A percentile compares a stretch with the other conserved stretches of the same genome.
Conservation (phyloP, 441 rosid genomes). For the Euphorbia celastroides region DNA sequence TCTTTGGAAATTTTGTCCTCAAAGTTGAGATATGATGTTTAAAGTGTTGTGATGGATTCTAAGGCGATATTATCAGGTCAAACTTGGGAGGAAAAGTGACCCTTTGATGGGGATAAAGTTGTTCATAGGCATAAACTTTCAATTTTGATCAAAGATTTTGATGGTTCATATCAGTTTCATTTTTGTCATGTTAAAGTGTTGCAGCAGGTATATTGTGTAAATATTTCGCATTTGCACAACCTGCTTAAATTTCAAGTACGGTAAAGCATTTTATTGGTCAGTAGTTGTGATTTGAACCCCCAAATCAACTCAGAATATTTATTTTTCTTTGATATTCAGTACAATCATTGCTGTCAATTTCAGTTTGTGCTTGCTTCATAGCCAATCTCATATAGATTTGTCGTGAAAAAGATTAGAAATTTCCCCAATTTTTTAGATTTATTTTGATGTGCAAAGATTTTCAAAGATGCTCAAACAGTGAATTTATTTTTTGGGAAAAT, state of each 20-base stretch:
- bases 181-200: conserved; percentile 11
- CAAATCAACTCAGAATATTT: conserved; percentile 13
- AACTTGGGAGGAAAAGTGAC: conserved; percentile 6
- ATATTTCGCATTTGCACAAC: conserved; percentile 13
- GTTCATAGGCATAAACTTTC: neutral
- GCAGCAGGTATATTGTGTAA: conserved; percentile 27
- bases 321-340: neutral
- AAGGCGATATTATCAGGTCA: conserved; percentile 9
- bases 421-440: neutral
- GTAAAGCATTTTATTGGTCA: neutral
- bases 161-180: conserved; percentile 12
- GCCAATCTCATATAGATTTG: neutral
- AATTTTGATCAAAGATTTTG: neutral
- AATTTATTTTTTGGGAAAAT: neutral
- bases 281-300: neutral
- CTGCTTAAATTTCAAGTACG: conserved; percentile 7
- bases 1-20: neutral
- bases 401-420: neutral
- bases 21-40: neutral
- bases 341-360: neutral
- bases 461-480: neutral
- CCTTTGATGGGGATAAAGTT: conserved; percentile 15
- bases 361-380: neutral
- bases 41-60: neutral
- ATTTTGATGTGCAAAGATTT: neutral